A percentile compares a stretch with the other conserved stretches of the same genome.
Conservation (phyloP, 192 early-diverging fungal genomes). For the Coemansia brasiliensis region DNA sequence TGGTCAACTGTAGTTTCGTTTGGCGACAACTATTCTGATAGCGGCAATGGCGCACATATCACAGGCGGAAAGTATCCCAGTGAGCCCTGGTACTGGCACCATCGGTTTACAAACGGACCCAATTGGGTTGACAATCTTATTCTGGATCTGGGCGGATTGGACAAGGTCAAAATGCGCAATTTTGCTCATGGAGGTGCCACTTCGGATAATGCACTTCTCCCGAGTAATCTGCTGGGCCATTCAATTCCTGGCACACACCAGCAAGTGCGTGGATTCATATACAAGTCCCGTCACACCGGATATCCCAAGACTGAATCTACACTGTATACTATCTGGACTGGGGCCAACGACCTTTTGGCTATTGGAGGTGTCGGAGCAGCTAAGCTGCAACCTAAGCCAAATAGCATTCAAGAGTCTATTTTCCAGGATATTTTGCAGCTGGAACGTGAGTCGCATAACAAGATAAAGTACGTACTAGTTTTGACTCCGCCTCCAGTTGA, state of each 20-base stretch:
- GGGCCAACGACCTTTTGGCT: slow-evolving; percentile 43
- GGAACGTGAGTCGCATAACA: slow-evolving; percentile 54
- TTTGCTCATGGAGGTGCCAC: slow-evolving; percentile 53
- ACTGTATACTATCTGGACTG: slow-evolving; percentile 52
- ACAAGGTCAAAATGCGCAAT: slow-evolving; percentile 53
- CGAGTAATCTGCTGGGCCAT: slow-evolving; percentile 38
- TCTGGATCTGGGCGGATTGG: slow-evolving; percentile 43
- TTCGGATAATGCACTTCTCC: slow-evolving; percentile 32
- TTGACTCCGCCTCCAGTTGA: slow-evolving; percentile 50
- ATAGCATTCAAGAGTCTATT: slow-evolving; percentile 32
- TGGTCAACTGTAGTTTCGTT: slow-evolving; percentile 52
- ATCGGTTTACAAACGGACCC: slow-evolving; percentile 54
- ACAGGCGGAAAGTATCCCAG: slow-evolving; percentile 51
- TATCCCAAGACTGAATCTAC: slow-evolving; percentile 37
- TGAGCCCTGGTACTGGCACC: slow-evolving; percentile 52
- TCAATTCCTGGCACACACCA: slow-evolving; percentile 37
- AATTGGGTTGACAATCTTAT: slow-evolving; percentile 56
- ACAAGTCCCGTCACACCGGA: slow-evolving; percentile 38
- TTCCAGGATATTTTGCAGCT: slow-evolving; percentile 48
- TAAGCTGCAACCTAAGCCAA: slow-evolving; percentile 14
- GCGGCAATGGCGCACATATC: slow-evolving; percentile 51
- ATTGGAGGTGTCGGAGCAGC: slow-evolving; percentile 23
- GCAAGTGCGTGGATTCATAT: slow-evolving; percentile 51
- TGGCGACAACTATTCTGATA: slow-evolving; percentile 49
- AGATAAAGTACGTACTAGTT: slow-evolving; percentile 28